Evolutionary conservation across 129 eudicot species (phyloP), one percentile per base, ranked within the genome.

Genomic region (Calendula officinalis): DNA sequence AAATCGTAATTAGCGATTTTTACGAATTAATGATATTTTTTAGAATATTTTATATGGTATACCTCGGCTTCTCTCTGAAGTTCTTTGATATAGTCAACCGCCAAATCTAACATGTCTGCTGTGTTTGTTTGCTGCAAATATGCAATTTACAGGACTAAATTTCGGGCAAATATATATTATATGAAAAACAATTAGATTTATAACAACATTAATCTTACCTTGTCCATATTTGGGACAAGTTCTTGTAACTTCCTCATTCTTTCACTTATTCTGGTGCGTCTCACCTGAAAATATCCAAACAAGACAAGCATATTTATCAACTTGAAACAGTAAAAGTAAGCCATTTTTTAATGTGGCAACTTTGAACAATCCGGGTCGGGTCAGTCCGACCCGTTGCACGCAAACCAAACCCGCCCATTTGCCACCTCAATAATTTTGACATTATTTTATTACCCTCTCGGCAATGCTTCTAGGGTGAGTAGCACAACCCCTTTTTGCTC

Each of bases 381-480:
- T 22, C n/a, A n/a, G n/a, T n/a, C n/a, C 30, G 30, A 2, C 30
- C 30, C 30, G 2, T 22, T 22, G 2, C 30, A 22, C 30, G 2
- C 30, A 22, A 22, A 22, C 30, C 30, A n/a, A n/a, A n/a, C n/a
- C n/a, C n/a, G n/a, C n/a, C n/a, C n/a, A n/a, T n/a, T n/a, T n/a
- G n/a, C n/a, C n/a, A n/a, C n/a, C n/a, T n/a, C 30, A 44, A 40
- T 56, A 12, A 14, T 17, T 76, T 52, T 57, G 55, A 12, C 46
- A 44, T 56, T n/a, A n/a, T 10, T 33, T 72, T 81, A 22, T 22
- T 22, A 92, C 96, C 89, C 99, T 83, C 76, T 92, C 99, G 4
- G 96, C 99, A 45, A 94, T 88, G 78, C 99, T 94, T 30, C 97
- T 80, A 5, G 97, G 99, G 68, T 94, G 99, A 75, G 98, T 92